Evolutionary conservation across 2,329 filamentous ascomycete species (phyloP), one percentile per base, ranked within the genome.

Genomic region (Davidsoniella australis): DNA sequence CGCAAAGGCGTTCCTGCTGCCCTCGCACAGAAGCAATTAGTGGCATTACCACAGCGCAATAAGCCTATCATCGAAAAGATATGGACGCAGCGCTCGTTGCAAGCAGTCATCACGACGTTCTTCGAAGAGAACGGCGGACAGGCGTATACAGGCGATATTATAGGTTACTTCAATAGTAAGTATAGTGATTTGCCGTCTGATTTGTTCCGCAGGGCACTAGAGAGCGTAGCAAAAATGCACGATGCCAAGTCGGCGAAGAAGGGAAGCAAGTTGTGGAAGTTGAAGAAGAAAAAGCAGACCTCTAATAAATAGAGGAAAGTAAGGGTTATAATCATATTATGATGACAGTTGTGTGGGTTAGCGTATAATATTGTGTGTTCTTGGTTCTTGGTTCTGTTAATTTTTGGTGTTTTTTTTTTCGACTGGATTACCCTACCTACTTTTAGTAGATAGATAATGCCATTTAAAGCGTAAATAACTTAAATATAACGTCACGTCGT

Each of bases 191-290:
- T 55, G 16, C 48, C 52, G 16, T 33, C 45, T 2, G 49, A 51
- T 23, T 26, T 53, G 61, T 96, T 96, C 61, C 89, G 87, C 64
- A 71, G 75, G 57, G 86, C 86, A 57, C 66, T 96, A 49, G 79
- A 83, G 57, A 71, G 71, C 54, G 82, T 94, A 58, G 89, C 89
- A 1, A 74, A 68, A 48, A 64, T 94, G 61, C 75, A 85, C 58
- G 71, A 76, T 60, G 62, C 63, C 8, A 43, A 40, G 39, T 26
- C 20, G 16, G 18, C 33, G 39, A 68, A 69, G 8, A 66, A 67
- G 4, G 71, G 75, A 56, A 63, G 72, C 47, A 70, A 65, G 2
- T 70, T 75, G 29, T 78, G 75, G 75, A 64, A 64, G 2, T 54
- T 78, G 37, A 72, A 68, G 55, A 46, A 38, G 33, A 29, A 41